These are phyloP conservation scores for Epithele typhae DNA, from an alignment of 768 basidiomycete species.

Conservation along the genomic window DNA sequence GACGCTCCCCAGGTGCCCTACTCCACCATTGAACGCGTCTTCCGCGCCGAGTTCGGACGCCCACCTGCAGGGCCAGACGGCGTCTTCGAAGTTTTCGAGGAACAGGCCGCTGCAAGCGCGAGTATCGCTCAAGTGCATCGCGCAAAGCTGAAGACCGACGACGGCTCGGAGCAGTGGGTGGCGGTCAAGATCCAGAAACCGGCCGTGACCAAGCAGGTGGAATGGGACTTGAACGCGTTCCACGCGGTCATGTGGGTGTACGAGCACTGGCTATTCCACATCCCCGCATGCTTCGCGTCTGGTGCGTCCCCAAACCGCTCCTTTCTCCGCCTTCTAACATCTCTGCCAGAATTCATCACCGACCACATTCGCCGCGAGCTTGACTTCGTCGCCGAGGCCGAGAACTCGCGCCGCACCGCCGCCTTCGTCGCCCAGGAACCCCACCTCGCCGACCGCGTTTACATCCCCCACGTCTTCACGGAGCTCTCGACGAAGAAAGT, in stretches of 20 bases:
- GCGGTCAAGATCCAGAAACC: slow-evolving; percentile 96
- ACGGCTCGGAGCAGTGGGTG: slow-evolving; percentile 53
- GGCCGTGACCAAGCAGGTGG: slow-evolving; percentile 79
- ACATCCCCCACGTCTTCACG: slow-evolving; percentile 73
- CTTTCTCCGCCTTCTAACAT: neutral
- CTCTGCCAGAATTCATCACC: slow-evolving; percentile 62
- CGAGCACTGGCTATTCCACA: slow-evolving; percentile 76
- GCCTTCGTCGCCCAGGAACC: slow-evolving; percentile 68
- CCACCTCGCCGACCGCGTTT: slow-evolving; percentile 60
- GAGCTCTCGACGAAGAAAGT: slow-evolving; percentile 73
- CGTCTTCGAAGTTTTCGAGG: slow-evolving; percentile 76
- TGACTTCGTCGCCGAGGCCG: slow-evolving; percentile 76
- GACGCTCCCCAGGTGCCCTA: slow-evolving; percentile 85
- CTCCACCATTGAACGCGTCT: slow-evolving; percentile 60
- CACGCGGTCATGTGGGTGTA: slow-evolving; percentile 76
- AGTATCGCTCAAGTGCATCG: slow-evolving; percentile 91
- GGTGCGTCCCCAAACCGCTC: slow-evolving; percentile 37
- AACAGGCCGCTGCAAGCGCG: slow-evolving; percentile 76
- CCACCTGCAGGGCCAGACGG: slow-evolving; percentile 64
- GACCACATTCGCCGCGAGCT: slow-evolving; percentile 81
- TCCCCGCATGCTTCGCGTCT: slow-evolving; percentile 79
- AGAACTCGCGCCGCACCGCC: slow-evolving; percentile 70
- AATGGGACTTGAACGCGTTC: slow-evolving; percentile 75
- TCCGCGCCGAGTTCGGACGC: slow-evolving; percentile 62
- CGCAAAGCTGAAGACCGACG: slow-evolving; percentile 47